These are phyloP conservation scores for Suhomyces pyralidae DNA, from an alignment of 805 yeast genomes.

Conservation along the genomic window DNA sequence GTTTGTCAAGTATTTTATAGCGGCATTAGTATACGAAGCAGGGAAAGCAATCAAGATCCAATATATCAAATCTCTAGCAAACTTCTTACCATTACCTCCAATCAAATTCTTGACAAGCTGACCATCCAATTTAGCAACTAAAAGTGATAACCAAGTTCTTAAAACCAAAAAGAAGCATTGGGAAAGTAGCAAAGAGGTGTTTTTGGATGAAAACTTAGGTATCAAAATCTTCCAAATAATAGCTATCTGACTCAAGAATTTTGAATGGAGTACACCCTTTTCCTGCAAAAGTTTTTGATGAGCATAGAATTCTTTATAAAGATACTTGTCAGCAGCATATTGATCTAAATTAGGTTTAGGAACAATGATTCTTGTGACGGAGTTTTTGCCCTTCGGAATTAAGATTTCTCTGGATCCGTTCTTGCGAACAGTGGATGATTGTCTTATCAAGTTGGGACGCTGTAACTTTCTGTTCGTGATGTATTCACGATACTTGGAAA, in stretches of 20 bases:
- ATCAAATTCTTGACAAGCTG: constrained; percentile 87
- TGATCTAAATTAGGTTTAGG: constrained; percentile 47
- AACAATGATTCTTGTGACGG: constrained; percentile 39
- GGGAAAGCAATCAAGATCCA: constrained; percentile 93
- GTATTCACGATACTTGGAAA: constrained; percentile 30
- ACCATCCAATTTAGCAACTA: constrained; percentile 89
- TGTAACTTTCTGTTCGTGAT: constrained; percentile 20
- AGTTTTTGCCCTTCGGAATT: constrained; percentile 44
- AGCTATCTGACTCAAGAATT: constrained; percentile 66
- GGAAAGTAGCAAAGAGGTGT: constrained; percentile 59
- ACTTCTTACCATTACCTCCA: constrained; percentile 72
- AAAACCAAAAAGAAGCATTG: constrained; percentile 74
- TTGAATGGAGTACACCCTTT: constrained; percentile 46
- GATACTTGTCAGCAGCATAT: constrained; percentile 54
- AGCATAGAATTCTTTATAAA: constrained; percentile 46
- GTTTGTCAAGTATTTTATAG: constrained; percentile 76
- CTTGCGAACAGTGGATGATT: constrained; percentile 40
- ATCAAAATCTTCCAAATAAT: constrained; percentile 79
- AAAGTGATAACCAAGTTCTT: constrained; percentile 81
- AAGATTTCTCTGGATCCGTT: constrained; percentile 47
- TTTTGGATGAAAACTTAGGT: constrained; percentile 69
- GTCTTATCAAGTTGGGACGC: constrained; percentile 39
- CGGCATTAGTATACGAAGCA: constrained; percentile 87
- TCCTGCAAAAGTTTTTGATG: constrained; percentile 25
- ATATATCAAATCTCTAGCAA: constrained; percentile 70